Base-by-base conservation (phyloP, 495 filamentous ascomycete genomes). In the Talaromyces adpressus region DNA sequence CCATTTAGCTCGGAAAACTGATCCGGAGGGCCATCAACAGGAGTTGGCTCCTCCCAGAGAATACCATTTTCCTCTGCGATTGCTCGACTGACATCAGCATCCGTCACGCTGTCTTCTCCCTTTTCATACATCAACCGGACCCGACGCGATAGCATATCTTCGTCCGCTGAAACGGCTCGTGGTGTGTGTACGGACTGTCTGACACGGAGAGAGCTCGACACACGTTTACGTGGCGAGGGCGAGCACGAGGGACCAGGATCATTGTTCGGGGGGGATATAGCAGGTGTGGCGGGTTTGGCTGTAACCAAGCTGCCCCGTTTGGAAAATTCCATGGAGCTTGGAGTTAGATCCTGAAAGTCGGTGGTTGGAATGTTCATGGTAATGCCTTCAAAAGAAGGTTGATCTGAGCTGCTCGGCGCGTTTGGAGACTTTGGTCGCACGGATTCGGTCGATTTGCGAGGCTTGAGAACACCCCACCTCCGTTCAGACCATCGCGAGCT, bases 81-180 rank as follows among this genome's bases (percentile, higher is more conserved):
- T 49, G 72, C 71, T 63, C 67, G 75, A 41, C 67, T 72, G 9
- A 77, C 69, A 45, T 82, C 82, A 49, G 77, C 79, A 47, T 82
- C 82, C 3, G 74, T 81, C 20, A 81, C 82, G 22, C 77, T 77
- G 49, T 85, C 85, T 45, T 81, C 77, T 4, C 87, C 89, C 68
- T 85, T 85, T 74, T 92, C 90, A 77, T 97, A 97, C 90, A 96
- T 92, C 66, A 91, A 85, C 69, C 92, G 87, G 64, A 97, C 92
- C 73, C 92, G 91, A 72, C 89, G 86, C 65, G 91, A 95, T 69
- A 95, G 82, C 81, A 86, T 88, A 72, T 92, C 90, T 66, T 92
- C 86, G 69, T 96, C 92, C 27, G 88, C 83, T 59, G 92, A 92
- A 62, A 79, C 75, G 16, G 71, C 75, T 62, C 75, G 69, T 52